These are phyloP conservation scores for Teunomyces lycoperdinae DNA, from an alignment of 805 yeast species.

Conservation along the genomic window DNA sequence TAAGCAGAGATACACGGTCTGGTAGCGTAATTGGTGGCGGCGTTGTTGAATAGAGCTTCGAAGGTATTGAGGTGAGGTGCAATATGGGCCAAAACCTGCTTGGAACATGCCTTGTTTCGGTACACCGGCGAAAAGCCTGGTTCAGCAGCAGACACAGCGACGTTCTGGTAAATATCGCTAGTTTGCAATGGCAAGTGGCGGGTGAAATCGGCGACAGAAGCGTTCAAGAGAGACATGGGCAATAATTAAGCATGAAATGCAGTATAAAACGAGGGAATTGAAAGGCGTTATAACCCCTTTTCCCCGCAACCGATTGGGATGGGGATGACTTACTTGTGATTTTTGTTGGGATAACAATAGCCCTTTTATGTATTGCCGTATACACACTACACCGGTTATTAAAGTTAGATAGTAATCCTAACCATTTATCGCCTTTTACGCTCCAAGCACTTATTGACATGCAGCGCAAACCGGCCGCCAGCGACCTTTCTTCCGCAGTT, in stretches of 20 bases:
- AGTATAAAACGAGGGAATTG: background rate
- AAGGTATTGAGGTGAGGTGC: slow-evolving; percentile 38
- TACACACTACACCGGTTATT: background rate
- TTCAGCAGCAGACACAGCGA: background rate
- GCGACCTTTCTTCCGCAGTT: slow-evolving; percentile 86
- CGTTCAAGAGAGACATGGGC: background rate
- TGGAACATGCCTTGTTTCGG: slow-evolving; percentile 12
- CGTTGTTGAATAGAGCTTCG: slow-evolving; percentile 28
- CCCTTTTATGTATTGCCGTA: background rate
- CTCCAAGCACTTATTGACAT: slow-evolving; percentile 83
- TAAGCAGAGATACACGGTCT: slow-evolving; percentile 38
- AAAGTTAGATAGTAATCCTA: background rate
- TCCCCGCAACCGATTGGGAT: background rate
- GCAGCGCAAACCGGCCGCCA: slow-evolving; percentile 90
- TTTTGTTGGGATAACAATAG: background rate
- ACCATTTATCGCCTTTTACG: slow-evolving; percentile 46
- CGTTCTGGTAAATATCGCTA: background rate
- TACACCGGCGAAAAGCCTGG: slow-evolving; percentile 6
- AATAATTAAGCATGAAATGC: background rate
- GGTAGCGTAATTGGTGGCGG: slow-evolving; percentile 22
- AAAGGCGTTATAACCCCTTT: background rate
- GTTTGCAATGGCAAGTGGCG: background rate
- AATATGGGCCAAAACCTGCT: slow-evolving; percentile 12
- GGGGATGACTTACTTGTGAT: background rate
- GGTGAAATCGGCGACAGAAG: background rate